phyloP scores from a whole-genome alignment of 164 flowering plant species.

The Piper longum region DNA sequence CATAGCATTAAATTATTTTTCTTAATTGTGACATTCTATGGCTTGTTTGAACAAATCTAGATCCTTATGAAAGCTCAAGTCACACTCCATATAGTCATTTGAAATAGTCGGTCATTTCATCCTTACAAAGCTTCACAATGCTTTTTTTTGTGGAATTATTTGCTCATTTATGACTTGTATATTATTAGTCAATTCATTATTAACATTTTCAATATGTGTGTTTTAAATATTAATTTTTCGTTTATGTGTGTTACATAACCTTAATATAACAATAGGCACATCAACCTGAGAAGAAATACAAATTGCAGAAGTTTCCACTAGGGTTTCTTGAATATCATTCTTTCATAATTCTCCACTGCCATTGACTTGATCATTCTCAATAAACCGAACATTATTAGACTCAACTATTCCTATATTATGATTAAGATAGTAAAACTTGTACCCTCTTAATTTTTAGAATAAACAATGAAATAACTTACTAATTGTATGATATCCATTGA shows the following conservation, averaged over 20 bases:
- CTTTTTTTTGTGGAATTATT: too few species aligned
- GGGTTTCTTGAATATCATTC: background rate
- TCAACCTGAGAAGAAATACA: too few species aligned
- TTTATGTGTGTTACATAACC: background rate
- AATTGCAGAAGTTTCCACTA: background rate
- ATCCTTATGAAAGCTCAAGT: background rate
- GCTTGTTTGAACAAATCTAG: constrained; percentile 1
- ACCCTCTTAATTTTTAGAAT: background rate
- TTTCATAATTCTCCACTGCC: background rate
- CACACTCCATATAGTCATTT: background rate
- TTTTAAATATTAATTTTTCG: background rate
- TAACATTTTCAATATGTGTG: background rate
- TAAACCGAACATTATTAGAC: background rate
- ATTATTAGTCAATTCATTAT: too few species aligned
- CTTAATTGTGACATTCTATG: background rate
- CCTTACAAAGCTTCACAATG: too few species aligned
- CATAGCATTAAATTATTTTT: constrained; percentile 1
- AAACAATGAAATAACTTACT: background rate
- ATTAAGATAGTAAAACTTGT: constrained; percentile 3
- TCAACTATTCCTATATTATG: constrained; percentile 1
- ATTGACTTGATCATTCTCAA: background rate
- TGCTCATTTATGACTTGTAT: too few species aligned
- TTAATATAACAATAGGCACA: background rate
- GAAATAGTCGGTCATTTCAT: too few species aligned
- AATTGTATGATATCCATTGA: background rate